A percentile compares a stretch with the other conserved stretches of the same genome.
Evolutionary conservation across 768 basidiomycete genomes (phyloP).

Genomic region (Hirschioporus abietinus): DNA sequence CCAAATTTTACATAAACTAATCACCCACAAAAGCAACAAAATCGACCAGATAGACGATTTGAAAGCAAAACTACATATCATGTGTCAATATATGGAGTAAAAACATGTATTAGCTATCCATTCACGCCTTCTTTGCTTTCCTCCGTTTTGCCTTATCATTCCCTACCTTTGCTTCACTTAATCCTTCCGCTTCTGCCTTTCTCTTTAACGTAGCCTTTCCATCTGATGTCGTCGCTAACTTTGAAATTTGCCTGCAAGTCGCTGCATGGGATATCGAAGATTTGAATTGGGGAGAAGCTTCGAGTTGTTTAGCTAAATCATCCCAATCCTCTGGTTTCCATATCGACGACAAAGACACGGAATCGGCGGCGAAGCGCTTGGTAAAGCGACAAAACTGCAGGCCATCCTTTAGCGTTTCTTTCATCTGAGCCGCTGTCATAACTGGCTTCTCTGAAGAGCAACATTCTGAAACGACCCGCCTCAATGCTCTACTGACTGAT

Average conservation of each 20-base stretch:
- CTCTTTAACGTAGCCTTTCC: slow-evolving; percentile 12
- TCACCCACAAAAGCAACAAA: neutral
- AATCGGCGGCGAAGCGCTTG: slow-evolving; percentile 35
- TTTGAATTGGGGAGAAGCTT: slow-evolving; percentile 53
- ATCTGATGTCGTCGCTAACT: slow-evolving; percentile 8
- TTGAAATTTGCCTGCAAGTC: slow-evolving; percentile 60
- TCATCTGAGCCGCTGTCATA: slow-evolving; percentile 61
- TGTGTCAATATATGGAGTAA: neutral
- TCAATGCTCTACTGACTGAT: slow-evolving; percentile 42
- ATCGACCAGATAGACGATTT: neutral
- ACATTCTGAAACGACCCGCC: slow-evolving; percentile 42
- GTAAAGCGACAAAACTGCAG: slow-evolving; percentile 62
- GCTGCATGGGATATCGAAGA: slow-evolving; percentile 54
- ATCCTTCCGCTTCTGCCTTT: slow-evolving; percentile 9
- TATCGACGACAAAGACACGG: slow-evolving; percentile 27
- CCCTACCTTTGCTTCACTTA: slow-evolving; percentile 15
- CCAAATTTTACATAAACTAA: neutral
- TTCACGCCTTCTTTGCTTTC: slow-evolving; percentile 9
- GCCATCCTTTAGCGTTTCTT: slow-evolving; percentile 73
- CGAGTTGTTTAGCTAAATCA: slow-evolving; percentile 40
- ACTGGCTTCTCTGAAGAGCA: slow-evolving; percentile 37
- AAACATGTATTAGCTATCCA: neutral
- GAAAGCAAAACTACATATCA: neutral
- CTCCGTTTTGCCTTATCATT: slow-evolving; percentile 24
- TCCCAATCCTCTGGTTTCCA: slow-evolving; percentile 66